phyloP scores from a whole-genome alignment of 306 rosid genomes.

The Prunus campanulata region DNA sequence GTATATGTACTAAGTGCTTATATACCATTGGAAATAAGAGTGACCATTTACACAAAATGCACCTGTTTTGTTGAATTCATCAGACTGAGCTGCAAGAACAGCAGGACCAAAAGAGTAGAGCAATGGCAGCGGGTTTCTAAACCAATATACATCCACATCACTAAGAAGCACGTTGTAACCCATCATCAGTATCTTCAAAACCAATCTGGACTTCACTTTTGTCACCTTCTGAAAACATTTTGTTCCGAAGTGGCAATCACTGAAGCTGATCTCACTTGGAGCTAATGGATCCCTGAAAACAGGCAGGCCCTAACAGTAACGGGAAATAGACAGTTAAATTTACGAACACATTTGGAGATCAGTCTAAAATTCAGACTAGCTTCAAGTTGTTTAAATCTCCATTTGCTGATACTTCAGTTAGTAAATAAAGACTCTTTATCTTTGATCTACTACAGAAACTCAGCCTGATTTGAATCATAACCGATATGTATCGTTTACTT shows the following conservation, averaged over 20 bases:
- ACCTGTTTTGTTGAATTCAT: conserved; percentile 82
- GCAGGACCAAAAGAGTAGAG: conserved; percentile 66
- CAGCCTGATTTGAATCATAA: not conserved
- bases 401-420: not conserved
- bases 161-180: conserved; percentile 93
- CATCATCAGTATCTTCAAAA: conserved; percentile 70
- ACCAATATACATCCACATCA: conserved; percentile 91
- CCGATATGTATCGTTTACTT: not conserved
- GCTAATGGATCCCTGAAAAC: conserved; percentile 71
- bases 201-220: conserved; percentile 87
- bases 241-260: conserved; percentile 92
- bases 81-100: conserved; percentile 77
- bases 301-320: conserved; percentile 70
- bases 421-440: not conserved
- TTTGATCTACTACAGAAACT: not conserved
- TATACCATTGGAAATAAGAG: not conserved
- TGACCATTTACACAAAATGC: not conserved
- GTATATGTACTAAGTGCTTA: not conserved
- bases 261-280: conserved; percentile 64
- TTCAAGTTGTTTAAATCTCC: not conserved
- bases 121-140: conserved; percentile 67
- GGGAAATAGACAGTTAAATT: not conserved
- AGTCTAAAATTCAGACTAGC: not conserved
- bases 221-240: conserved; percentile 94
- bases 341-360: not conserved